Evolutionary conservation across 1,284 basidiomycete genomes (phyloP), one percentile per base, ranked within the genome.

Genomic region (Papiliotrema laurentii): DNA sequence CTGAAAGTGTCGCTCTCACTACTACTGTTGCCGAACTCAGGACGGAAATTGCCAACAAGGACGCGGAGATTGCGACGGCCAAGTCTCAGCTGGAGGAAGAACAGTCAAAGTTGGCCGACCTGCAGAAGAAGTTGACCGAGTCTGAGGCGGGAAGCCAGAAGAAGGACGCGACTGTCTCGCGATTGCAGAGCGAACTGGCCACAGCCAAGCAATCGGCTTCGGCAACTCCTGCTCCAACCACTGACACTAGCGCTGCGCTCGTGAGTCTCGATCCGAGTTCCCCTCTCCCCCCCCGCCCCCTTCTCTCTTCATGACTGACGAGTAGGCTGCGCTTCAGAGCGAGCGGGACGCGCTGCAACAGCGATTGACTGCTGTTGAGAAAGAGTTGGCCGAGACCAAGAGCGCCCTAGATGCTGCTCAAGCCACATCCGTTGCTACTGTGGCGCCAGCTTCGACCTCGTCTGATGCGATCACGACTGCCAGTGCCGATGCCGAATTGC

Each of bases 321-420:
- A n/a, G 19, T 31, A 64, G 63, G 51, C 48, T 16, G 46, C 59
- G 1, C 47, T 69, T 16, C 46, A 55, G 40, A 42, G 47, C 14
- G 64, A 72, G 53, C 58, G 61, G 22, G 66, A 68, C 16, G 42
- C 53, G 5, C 50, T 72, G 25, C 55, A 68, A 39, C 43, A 56
- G 22, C 53, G 61, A 11, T 57, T 74, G 31, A 40, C 60, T 11
- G 53, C 65, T 28, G 57, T 61, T 3, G 58, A 68, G 55, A 68
- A 66, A 47, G 65, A 69, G 18, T 54, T 71, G 16, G 63, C 63
- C 27, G 51, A 55, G 2, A 63, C 66, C 21, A 66, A 66, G 53
- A 14, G 51, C 42, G 39, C 53, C 34, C 34, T 47, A 13, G 16
- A 41, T 27, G 37, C 13, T 31, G 45, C 6, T 13, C 27, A 55